Evolutionary conservation across 768 basidiomycete species (phyloP).

Genomic region (Amanita pallidorosea): DNA sequence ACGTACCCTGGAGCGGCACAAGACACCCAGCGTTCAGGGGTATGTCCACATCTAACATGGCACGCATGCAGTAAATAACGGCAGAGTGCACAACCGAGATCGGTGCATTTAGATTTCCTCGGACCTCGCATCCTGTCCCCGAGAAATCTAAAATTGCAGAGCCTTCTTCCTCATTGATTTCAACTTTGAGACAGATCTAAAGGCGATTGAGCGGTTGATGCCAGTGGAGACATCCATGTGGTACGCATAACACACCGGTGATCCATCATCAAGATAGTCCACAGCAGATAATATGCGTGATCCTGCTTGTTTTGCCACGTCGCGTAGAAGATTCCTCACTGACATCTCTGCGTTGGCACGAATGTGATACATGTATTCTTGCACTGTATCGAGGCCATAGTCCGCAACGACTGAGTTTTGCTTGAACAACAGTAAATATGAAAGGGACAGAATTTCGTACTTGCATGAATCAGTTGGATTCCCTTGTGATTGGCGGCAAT

Average conservation of each 20-base stretch:
- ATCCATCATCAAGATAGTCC: slow-evolving; percentile 85
- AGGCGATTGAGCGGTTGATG: background rate
- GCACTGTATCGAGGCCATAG: slow-evolving; percentile 77
- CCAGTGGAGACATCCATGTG: background rate
- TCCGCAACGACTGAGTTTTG: slow-evolving; percentile 62
- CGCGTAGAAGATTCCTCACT: slow-evolving; percentile 71
- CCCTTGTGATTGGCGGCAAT: slow-evolving; percentile 93
- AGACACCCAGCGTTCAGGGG: slow-evolving; percentile 93
- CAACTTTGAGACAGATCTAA: slow-evolving; percentile 66
- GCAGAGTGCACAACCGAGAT: slow-evolving; percentile 82
- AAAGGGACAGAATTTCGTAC: slow-evolving; percentile 27
- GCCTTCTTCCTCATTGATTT: slow-evolving; percentile 64
- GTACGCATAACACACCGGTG: slow-evolving; percentile 40
- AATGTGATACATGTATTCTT: slow-evolving; percentile 91
- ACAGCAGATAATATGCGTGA: slow-evolving; percentile 54
- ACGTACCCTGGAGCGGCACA: slow-evolving; percentile 69
- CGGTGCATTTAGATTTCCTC: slow-evolving; percentile 78
- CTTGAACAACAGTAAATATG: slow-evolving; percentile 3
- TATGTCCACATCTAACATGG: slow-evolving; percentile 80
- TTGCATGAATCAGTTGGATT: slow-evolving; percentile 70
- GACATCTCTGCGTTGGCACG: slow-evolving; percentile 80
- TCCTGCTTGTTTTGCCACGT: slow-evolving; percentile 62
- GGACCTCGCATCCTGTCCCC: slow-evolving; percentile 76
- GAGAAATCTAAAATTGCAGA: slow-evolving; percentile 80
- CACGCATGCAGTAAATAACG: slow-evolving; percentile 81